Percentiles rank a stretch among this genome's conserved stretches.
phyloP scores from a whole-genome alignment of 106 monocot species.

The Iris macrosiphon region DNA sequence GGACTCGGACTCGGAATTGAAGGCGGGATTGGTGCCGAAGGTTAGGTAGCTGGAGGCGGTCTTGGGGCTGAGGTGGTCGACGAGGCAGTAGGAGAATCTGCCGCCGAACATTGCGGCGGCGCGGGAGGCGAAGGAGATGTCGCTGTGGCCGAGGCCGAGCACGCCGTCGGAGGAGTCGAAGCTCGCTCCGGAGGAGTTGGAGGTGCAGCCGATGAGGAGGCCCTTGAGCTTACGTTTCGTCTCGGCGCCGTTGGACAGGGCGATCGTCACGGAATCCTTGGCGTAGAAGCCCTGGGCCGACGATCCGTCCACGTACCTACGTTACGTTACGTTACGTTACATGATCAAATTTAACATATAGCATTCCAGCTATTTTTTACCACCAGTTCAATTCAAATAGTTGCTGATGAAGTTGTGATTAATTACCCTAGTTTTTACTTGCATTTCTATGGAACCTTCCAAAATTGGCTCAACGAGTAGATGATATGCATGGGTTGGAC shows the following conservation, averaged over 20 bases:
- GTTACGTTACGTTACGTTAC: too few species aligned
- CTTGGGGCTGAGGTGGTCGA: slow-evolving; percentile 79
- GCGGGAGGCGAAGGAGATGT: slow-evolving; percentile 42
- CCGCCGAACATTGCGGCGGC: slow-evolving; percentile 44
- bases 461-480: too few species aligned
- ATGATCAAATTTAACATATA: too few species aligned
- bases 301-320: slow-evolving; percentile 54
- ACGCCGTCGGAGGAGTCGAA: slow-evolving; percentile 55
- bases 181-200: slow-evolving; percentile 27
- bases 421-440: too few species aligned
- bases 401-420: too few species aligned
- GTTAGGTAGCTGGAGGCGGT: slow-evolving; percentile 54
- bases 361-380: too few species aligned
- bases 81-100: slow-evolving; percentile 79
- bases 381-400: too few species aligned
- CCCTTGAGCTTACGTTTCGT: slow-evolving; percentile 31
- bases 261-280: slow-evolving; percentile 51
- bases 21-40: slow-evolving; percentile 37
- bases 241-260: slow-evolving; percentile 20
- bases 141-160: slow-evolving; percentile 66
- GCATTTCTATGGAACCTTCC: too few species aligned
- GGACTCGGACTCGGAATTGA: neutral
- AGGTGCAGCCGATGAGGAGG: slow-evolving; percentile 63
- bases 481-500: too few species aligned
- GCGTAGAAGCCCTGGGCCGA: slow-evolving; percentile 51